Evolutionary conservation across 1,284 basidiomycete genomes (phyloP).

Genomic region (Athelia sp.): DNA sequence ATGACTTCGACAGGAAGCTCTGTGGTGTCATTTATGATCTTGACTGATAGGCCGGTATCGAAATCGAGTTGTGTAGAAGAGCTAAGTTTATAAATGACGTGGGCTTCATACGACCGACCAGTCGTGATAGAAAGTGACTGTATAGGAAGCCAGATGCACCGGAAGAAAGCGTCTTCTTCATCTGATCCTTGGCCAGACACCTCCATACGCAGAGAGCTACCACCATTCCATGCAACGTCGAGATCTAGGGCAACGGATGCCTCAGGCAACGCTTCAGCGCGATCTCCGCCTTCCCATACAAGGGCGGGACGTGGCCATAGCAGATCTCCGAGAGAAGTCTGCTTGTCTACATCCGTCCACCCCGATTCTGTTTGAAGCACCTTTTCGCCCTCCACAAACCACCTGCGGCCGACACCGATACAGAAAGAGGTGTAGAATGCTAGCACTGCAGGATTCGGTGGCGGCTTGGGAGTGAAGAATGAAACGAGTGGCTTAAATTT

Average conservation of each 20-base stretch:
- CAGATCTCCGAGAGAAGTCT: conserved; percentile 58
- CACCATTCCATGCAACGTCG: conserved; percentile 68
- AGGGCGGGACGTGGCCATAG: conserved; percentile 59
- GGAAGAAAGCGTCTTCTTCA: conserved; percentile 41
- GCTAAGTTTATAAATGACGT: conserved; percentile 46
- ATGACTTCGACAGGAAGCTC: conserved; percentile 22
- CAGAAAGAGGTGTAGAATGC: conserved; percentile 63
- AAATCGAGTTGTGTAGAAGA: conserved; percentile 28
- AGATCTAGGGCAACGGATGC: conserved; percentile 41
- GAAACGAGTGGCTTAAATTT: conserved; percentile 46
- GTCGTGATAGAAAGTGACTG: conserved; percentile 52
- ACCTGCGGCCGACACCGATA: conserved; percentile 60
- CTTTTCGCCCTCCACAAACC: conserved; percentile 61
- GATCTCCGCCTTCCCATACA: conserved; percentile 45
- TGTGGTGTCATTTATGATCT: conserved; percentile 19
- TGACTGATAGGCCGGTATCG: conserved; percentile 46
- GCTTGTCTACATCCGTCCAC: conserved; percentile 75
- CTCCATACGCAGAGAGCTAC: conserved; percentile 48
- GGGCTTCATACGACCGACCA: conserved; percentile 40
- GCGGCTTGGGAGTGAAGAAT: conserved; percentile 47
- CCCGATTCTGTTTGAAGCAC: conserved; percentile 42
- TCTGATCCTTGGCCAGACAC: conserved; percentile 33
- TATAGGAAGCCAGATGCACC: conserved; percentile 58
- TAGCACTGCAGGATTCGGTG: conserved; percentile 48
- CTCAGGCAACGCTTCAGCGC: conserved; percentile 33